Evolutionary conservation across 2,329 filamentous ascomycete species (phyloP).

Genomic region (Aspergillus brasiliensis): DNA sequence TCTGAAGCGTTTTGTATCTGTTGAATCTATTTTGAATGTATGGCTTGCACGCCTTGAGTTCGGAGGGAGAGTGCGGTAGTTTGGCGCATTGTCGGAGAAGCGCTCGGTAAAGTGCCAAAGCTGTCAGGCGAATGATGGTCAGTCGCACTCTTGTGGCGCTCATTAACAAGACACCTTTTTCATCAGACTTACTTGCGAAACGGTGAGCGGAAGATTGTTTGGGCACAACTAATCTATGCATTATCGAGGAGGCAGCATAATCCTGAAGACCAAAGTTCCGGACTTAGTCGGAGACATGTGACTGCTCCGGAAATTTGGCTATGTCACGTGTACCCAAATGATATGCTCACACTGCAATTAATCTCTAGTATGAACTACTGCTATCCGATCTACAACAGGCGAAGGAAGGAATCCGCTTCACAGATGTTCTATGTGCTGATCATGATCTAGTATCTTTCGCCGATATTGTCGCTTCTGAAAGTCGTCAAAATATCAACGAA

Average conservation of each 20-base stretch:
- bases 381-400: not conserved
- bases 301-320: not conserved
- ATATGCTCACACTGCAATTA: too few species aligned
- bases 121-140: slow-evolving; percentile 24
- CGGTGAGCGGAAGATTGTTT: slow-evolving; percentile 43
- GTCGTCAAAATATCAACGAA: not conserved
- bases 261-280: not conserved
- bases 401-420: not conserved
- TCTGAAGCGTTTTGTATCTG: slow-evolving; percentile 41
- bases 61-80: slow-evolving; percentile 27
- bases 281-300: slow-evolving; percentile 1
- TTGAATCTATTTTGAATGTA: slow-evolving; percentile 42
- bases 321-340: not conserved
- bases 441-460: not conserved
- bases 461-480: not conserved
- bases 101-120: slow-evolving; percentile 48
- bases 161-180: too few species aligned
- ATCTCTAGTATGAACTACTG: not conserved
- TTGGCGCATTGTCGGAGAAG: slow-evolving; percentile 46
- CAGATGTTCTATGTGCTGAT: not conserved
- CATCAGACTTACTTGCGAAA: slow-evolving; percentile 44
- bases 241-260: slow-evolving; percentile 21
- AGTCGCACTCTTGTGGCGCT: too few species aligned
- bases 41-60: slow-evolving; percentile 27
- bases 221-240: slow-evolving; percentile 41